Evolutionary conservation across 352 stramenopile genomes (phyloP).

Genomic region (Pythium sukuiense): DNA sequence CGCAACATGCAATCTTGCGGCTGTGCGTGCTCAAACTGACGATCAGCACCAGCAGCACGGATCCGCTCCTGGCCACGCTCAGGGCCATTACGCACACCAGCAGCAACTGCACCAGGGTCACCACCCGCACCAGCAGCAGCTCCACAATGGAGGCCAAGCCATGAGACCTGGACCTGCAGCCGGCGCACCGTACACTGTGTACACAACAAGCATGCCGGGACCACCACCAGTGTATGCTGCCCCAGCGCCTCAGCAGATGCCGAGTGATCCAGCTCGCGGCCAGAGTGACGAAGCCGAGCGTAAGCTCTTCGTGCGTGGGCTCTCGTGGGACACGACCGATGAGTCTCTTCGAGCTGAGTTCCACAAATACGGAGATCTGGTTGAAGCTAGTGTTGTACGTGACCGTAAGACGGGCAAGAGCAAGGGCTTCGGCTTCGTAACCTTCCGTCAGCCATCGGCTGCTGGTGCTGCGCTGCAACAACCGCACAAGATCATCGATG

Average conservation of each 20-base stretch:
- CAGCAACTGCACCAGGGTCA: constrained; percentile 12
- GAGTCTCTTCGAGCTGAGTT: constrained; percentile 59
- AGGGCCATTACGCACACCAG: constrained; percentile 11
- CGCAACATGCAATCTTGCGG: constrained; percentile 54
- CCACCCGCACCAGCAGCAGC: constrained; percentile 22
- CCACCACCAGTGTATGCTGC: constrained; percentile 32
- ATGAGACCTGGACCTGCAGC: neutral
- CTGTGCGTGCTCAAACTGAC: constrained; percentile 39
- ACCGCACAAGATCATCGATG: constrained; percentile 67
- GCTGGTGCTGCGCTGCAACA: constrained; percentile 52
- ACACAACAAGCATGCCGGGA: constrained; percentile 16
- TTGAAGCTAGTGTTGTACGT: constrained; percentile 42
- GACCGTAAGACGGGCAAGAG: constrained; percentile 59
- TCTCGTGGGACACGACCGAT: constrained; percentile 58
- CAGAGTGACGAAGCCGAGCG: constrained; percentile 43
- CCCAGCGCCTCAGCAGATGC: constrained; percentile 18
- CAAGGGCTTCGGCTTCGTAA: constrained; percentile 76
- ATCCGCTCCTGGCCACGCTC: constrained; percentile 1
- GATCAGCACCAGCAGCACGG: constrained; percentile 32
- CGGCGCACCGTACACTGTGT: constrained; percentile 32
- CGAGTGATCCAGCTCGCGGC: constrained; percentile 22
- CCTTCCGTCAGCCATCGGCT: constrained; percentile 45
- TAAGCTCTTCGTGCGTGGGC: constrained; percentile 61
- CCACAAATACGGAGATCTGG: constrained; percentile 62
- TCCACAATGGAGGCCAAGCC: constrained; percentile 6